Percentiles rank a stretch among this genome's conserved stretches.
Conservation (phyloP, 441 rosid species). For the Rhodomyrtus psidioides region DNA sequence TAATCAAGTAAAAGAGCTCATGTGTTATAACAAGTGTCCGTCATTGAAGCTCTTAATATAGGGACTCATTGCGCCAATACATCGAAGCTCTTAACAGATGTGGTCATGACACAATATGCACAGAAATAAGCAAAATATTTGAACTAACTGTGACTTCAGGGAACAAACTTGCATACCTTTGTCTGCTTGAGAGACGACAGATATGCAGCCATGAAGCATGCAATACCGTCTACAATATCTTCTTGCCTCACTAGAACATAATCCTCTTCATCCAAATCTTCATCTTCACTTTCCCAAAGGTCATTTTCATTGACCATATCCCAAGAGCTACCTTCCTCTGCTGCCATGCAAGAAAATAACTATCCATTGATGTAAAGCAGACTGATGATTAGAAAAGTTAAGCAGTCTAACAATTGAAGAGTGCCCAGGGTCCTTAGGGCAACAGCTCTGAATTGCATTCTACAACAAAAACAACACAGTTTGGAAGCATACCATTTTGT, state of each 20-base stretch:
- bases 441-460: not conserved
- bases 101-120: not conserved
- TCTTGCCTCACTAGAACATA: conserved; percentile 89
- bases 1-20: not conserved
- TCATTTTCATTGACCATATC: conserved; percentile 69
- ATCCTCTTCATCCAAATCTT: conserved; percentile 52
- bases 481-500: conserved; percentile 45
- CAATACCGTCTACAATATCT: conserved; percentile 93
- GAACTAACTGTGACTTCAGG: not conserved
- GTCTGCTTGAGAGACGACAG: conserved; percentile 78
- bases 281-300: conserved; percentile 54
- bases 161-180: conserved; percentile 37
- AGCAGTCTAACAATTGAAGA: not conserved
- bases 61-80: not conserved
- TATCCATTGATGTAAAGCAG: not conserved
- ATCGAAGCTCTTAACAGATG: not conserved
- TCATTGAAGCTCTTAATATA: not conserved
- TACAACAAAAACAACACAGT: not conserved
- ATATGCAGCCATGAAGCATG: conserved; percentile 93
- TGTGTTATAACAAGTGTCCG: not conserved
- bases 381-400: not conserved
- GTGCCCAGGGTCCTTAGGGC: not conserved
- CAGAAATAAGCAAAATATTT: not conserved
- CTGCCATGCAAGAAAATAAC: conserved; percentile 6
- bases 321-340: conserved; percentile 90